Percentiles rank a stretch among this genome's conserved stretches.
Evolutionary conservation across 208 protist species (phyloP).

Genomic region (Wallacemonas rigidus): DNA sequence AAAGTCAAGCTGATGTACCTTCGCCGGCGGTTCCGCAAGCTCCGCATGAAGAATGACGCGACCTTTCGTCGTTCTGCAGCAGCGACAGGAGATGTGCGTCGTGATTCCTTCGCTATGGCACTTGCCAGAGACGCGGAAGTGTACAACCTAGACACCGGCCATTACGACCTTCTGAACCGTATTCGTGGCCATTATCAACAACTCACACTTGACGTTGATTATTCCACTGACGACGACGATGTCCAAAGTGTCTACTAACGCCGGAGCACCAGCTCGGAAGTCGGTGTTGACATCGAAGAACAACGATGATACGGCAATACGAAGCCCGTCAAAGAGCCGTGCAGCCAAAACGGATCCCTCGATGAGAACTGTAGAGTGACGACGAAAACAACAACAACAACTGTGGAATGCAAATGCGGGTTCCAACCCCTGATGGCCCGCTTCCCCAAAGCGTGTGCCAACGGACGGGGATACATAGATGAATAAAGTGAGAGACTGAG

Average conservation of each 20-base stretch:
- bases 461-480: no score
- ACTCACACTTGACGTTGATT: conserved; percentile 15
- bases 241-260: neutral
- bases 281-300: neutral
- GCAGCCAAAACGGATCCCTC: no score
- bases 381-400: no score
- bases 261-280: neutral
- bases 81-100: neutral
- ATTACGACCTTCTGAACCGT: conserved; percentile 72
- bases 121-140: conserved; percentile 46
- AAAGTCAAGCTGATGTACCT: conserved; percentile 42
- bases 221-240: neutral
- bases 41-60: conserved; percentile 41
- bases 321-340: no score
- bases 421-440: no score
- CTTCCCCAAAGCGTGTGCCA: no score
- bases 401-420: no score
- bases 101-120: conserved; percentile 50
- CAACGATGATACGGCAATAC: neutral
- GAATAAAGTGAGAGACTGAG: no score
- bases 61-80: conserved; percentile 34
- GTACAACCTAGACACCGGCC: conserved; percentile 67
- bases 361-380: no score
- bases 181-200: conserved; percentile 49
- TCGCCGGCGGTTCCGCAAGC: conserved; percentile 55